Evolutionary conservation across 176 grass and related monocot genomes (phyloP).

Genomic region (Areca catechu): DNA sequence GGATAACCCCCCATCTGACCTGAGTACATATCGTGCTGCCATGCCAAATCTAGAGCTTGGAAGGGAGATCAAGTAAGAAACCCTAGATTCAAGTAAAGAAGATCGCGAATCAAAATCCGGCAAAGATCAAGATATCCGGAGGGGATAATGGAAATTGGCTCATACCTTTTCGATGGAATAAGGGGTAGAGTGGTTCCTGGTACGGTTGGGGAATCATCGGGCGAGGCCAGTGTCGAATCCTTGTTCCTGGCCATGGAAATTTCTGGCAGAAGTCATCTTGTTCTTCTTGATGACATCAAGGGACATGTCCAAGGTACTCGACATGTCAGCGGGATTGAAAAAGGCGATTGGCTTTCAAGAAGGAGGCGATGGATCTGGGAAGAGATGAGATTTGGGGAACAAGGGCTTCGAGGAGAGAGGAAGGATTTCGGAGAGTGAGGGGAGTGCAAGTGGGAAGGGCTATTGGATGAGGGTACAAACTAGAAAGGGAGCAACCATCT

Average conservation of each 20-base stretch:
- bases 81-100: conserved; percentile 2
- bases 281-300: conserved; percentile 95
- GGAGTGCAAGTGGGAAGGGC: too few species aligned
- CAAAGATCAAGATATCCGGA: too few species aligned
- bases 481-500: too few species aligned
- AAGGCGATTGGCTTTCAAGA: not conserved
- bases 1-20: conserved; percentile 12
- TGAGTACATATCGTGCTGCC: conserved; percentile 81
- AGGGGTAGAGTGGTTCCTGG: conserved; percentile 52
- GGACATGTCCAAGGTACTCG: conserved; percentile 84
- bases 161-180: conserved; percentile 74
- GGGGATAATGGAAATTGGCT: not conserved
- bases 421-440: too few species aligned
- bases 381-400: too few species aligned
- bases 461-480: too few species aligned
- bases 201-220: conserved; percentile 51
- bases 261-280: conserved; percentile 60
- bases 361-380: too few species aligned
- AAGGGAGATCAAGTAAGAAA: conserved; percentile 85
- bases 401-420: too few species aligned
- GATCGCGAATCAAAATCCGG: too few species aligned
- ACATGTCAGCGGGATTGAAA: conserved; percentile 31
- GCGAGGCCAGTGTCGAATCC: conserved; percentile 27
- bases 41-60: conserved; percentile 80
- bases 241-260: conserved; percentile 28